Evolutionary conservation across 108 stramenopile species (phyloP), one percentile per base, ranked within the genome.

Genomic region (Discostella pseudostelligera): DNA sequence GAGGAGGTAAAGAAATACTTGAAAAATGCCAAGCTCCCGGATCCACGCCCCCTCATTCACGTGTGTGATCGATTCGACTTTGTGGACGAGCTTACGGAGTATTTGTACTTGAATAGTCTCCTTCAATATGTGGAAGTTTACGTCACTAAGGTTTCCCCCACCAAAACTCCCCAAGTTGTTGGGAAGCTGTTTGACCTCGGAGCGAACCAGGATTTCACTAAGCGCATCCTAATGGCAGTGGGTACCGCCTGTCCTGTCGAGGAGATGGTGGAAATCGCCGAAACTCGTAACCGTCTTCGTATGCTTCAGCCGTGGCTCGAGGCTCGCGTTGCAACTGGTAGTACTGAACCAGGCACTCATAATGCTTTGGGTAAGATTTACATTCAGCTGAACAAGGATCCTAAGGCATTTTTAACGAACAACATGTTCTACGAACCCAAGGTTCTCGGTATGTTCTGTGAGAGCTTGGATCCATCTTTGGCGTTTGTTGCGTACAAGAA

Each of bases 311-410:
- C 95, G 11, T 99, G 97, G 96, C 96, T 99, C 46, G 99, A 99
- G 82, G 96, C 96, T 16, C 94, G 97, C 69, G 96, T 99, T 36
- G 96, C 99, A 35, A 98, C 97, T 64, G 99, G 99, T 67, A 97
- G 97, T 80, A 98, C 96, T 6, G 98, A 99, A 79, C 89, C 96
- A 50, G 97, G 96, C 53, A 98, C 97, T 13, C 99, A 99, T 94
- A 99, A 99, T 64, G 97, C 98, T 43, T 89, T 99, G 28, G 99
- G 99, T 69, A 99, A 99, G 97, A 99, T 99, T 83, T 99, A 99
- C 90, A 94, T 99, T 46, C 97, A 97, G 24, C 82, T 98, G 62
- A 99, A 99, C 84, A 89, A 93, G 59, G 99, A 99, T 67, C 98
- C 99, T 10, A 91, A 95, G 79, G 84, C 93, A 14, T 99, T 98